Evolutionary conservation across 2,329 filamentous ascomycete species (phyloP).

Genomic region (Microsporum canis): DNA sequence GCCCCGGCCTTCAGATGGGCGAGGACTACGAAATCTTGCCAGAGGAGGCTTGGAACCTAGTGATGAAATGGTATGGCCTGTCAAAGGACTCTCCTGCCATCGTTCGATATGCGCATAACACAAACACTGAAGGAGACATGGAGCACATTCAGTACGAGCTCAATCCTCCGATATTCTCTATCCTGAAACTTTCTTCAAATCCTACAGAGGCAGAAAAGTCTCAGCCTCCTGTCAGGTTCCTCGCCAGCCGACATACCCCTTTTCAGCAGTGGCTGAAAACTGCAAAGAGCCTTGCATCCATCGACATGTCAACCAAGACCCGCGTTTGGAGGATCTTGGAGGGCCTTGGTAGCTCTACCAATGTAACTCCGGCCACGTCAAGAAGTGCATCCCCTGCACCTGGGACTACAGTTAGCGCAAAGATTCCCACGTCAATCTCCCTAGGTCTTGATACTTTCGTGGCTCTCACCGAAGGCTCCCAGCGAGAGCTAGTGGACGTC

Average conservation of each 20-base stretch:
- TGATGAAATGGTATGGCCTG: conserved; percentile 73
- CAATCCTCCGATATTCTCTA: conserved; percentile 70
- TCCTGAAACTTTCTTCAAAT: conserved; percentile 62
- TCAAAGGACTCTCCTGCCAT: conserved; percentile 60
- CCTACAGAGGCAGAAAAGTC: conserved; percentile 49
- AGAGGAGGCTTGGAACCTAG: conserved; percentile 65
- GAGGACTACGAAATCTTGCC: conserved; percentile 70
- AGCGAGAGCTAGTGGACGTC: conserved; percentile 52
- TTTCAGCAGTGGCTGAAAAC: conserved; percentile 66
- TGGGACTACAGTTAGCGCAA: conserved; percentile 31
- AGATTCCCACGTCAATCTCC: conserved; percentile 41
- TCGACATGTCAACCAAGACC: conserved; percentile 61
- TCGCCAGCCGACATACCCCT: conserved; percentile 58
- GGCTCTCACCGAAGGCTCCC: conserved; percentile 49
- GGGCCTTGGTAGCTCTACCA: conserved; percentile 35
- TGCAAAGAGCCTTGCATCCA: conserved; percentile 56
- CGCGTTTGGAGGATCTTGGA: conserved; percentile 58
- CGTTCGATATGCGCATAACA: conserved; percentile 65
- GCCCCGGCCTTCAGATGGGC: conserved; percentile 50
- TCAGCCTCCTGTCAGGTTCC: conserved; percentile 52
- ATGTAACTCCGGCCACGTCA: conserved; percentile 35
- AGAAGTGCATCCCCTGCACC: conserved; percentile 36
- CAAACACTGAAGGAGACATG: conserved; percentile 45
- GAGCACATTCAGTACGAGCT: conserved; percentile 71
- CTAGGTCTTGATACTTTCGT: conserved; percentile 54